Conservation (phyloP, 805 yeast genomes). For the Candida piceae region DNA sequence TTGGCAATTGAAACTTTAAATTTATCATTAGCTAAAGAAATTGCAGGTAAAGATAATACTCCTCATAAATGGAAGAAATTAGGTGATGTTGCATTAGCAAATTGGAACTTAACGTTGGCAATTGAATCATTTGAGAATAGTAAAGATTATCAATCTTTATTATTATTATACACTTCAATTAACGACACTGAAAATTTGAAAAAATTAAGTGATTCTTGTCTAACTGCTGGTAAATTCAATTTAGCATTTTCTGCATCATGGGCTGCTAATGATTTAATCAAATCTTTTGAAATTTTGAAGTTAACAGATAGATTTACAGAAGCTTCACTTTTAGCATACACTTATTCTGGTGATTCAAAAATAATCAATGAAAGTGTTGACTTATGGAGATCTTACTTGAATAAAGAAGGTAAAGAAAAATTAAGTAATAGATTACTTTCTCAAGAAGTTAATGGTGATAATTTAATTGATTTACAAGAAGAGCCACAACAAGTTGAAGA, state of each 20-base stretch:
- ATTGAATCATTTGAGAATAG: slow-evolving; percentile 74
- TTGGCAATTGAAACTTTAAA: slow-evolving; percentile 76
- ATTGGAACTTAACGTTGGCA: slow-evolving; percentile 80
- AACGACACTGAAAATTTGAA: slow-evolving; percentile 60
- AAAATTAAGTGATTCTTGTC: slow-evolving; percentile 62
- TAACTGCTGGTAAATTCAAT: slow-evolving; percentile 73
- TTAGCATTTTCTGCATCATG: slow-evolving; percentile 90
- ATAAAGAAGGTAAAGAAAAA: slow-evolving; percentile 43
- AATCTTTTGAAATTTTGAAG: slow-evolving; percentile 60
- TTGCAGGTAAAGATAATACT: slow-evolving; percentile 48
- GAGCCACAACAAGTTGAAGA: neutral
- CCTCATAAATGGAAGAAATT: slow-evolving; percentile 84
- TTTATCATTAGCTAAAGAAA: slow-evolving; percentile 64
- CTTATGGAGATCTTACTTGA: slow-evolving; percentile 64
- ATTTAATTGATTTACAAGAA: slow-evolving; percentile 24
- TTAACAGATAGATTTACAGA: slow-evolving; percentile 72
- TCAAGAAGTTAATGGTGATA: slow-evolving; percentile 35
- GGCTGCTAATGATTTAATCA: slow-evolving; percentile 67
- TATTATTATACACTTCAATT: slow-evolving; percentile 77
- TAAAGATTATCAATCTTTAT: slow-evolving; percentile 73
- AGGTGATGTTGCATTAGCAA: slow-evolving; percentile 78
- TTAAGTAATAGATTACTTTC: slow-evolving; percentile 59
- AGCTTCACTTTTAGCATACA: slow-evolving; percentile 74
- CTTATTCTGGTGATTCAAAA: slow-evolving; percentile 52
- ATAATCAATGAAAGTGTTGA: slow-evolving; percentile 42